phyloP scores from a whole-genome alignment of 495 filamentous ascomycete species.

The Corynascus novoguineensis region DNA sequence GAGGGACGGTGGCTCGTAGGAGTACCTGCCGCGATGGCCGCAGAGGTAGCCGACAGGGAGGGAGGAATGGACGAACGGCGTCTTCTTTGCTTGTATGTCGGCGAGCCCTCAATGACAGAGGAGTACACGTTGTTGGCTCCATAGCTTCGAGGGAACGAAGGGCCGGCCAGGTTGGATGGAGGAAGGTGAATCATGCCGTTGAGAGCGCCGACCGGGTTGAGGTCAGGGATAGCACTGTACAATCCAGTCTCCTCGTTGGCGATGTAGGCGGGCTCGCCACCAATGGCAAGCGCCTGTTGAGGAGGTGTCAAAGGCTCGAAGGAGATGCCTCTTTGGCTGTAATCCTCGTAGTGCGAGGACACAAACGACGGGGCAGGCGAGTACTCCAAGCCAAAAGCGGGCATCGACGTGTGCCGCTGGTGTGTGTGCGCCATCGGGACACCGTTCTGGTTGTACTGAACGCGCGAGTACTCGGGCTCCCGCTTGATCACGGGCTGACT shows the following conservation, averaged over 20 bases:
- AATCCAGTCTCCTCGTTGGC: conserved; percentile 94
- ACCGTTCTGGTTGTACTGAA: conserved; percentile 88
- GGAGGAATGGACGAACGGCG: conserved; percentile 88
- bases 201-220: conserved; percentile 51
- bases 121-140: conserved; percentile 79
- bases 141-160: conserved; percentile 71
- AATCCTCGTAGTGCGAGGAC: conserved; percentile 93
- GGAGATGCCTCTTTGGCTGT: conserved; percentile 91
- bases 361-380: conserved; percentile 96
- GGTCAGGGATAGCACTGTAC: conserved; percentile 86
- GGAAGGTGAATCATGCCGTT: conserved; percentile 88
- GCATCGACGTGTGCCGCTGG: conserved; percentile 94
- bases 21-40: conserved; percentile 50
- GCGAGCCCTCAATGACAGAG: conserved; percentile 93
- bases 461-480: conserved; percentile 65
- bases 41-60: conserved; percentile 57
- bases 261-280: conserved; percentile 89
- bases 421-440: conserved; percentile 75
- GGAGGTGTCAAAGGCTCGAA: conserved; percentile 96
- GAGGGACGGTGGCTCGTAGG: conserved; percentile 64
- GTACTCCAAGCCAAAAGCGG: conserved; percentile 88
- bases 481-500: conserved; percentile 71
- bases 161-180: conserved; percentile 72
- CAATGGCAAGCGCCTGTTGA: conserved; percentile 72
- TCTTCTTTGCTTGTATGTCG: conserved; percentile 95